Evolutionary conservation across 192 early-diverging fungal genomes (phyloP).

Genomic region (Dimargaris xerosporica): DNA sequence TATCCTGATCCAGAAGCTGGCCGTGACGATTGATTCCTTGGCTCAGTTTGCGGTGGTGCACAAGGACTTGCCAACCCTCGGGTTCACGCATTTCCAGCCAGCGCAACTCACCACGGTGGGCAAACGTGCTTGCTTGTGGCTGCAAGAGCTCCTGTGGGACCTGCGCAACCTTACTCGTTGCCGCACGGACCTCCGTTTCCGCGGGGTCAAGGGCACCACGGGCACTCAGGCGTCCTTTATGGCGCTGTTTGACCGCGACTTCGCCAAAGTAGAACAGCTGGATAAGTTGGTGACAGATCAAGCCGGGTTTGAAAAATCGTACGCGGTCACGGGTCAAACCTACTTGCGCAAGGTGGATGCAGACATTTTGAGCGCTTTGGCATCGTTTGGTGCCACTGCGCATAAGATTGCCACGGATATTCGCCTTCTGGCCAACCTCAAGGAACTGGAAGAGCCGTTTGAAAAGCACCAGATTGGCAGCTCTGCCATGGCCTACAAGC

Average conservation of each 20-base stretch:
- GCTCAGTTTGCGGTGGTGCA: constrained; percentile 62
- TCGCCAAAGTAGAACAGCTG: constrained; percentile 82
- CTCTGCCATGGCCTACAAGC: constrained; percentile 99
- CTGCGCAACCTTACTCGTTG: constrained; percentile 82
- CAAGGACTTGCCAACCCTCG: constrained; percentile 80
- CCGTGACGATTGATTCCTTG: constrained; percentile 62
- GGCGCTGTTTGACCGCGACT: constrained; percentile 84
- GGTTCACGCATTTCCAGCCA: constrained; percentile 98
- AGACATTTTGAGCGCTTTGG: constrained; percentile 69
- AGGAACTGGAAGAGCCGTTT: constrained; percentile 98
- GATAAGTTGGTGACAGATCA: constrained; percentile 83
- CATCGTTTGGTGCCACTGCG: constrained; percentile 87
- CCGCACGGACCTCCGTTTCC: constrained; percentile 75
- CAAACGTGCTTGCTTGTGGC: constrained; percentile 90
- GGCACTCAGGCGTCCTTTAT: constrained; percentile 98
- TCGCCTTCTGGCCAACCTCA: constrained; percentile 84
- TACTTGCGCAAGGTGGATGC: constrained; percentile 97
- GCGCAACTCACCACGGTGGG: constrained; percentile 97
- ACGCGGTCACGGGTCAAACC: constrained; percentile 92
- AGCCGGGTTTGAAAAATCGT: constrained; percentile 67
- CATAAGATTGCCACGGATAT: constrained; percentile 97
- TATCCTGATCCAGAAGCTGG: constrained; percentile 79
- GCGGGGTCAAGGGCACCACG: constrained; percentile 97
- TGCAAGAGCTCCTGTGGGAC: constrained; percentile 94
- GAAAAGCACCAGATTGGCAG: constrained; percentile 99